phyloP scores from a whole-genome alignment of 2,329 filamentous ascomycete genomes.

The Fusarium acutatum region DNA sequence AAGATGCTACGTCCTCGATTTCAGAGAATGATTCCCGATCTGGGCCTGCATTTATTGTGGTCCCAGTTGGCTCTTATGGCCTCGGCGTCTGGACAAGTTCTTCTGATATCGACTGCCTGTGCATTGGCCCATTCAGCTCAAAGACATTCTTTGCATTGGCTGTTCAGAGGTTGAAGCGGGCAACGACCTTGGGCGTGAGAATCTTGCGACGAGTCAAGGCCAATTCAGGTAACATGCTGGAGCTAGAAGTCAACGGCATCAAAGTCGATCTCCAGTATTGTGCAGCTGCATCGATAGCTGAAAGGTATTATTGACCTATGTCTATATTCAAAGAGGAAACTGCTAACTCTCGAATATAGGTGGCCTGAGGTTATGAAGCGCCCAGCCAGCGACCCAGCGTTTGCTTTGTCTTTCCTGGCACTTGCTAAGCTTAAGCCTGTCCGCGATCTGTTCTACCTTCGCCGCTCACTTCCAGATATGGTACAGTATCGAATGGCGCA shows the following conservation, averaged over 20 bases:
- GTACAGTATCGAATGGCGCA: conserved; percentile 66
- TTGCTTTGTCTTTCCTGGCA: conserved; percentile 63
- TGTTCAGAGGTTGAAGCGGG: conserved; percentile 61
- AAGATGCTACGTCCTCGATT: conserved; percentile 42
- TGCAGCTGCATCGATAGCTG: conserved; percentile 62
- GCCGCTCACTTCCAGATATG: conserved; percentile 66
- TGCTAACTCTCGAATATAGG: conserved; percentile 26
- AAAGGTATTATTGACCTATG: conserved; percentile 49
- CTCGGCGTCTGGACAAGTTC: conserved; percentile 67
- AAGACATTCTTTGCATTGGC: conserved; percentile 69
- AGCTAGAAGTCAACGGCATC: conserved; percentile 66
- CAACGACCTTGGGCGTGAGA: conserved; percentile 52
- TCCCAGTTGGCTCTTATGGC: conserved; percentile 72
- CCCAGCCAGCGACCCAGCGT: conserved; percentile 61
- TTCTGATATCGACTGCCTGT: conserved; percentile 73
- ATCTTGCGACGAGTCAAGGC: conserved; percentile 67
- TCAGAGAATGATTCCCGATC: conserved; percentile 12
- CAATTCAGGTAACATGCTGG: conserved; percentile 69
- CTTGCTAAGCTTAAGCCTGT: conserved; percentile 71
- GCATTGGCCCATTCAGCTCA: conserved; percentile 68
- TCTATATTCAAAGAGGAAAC: not conserved
- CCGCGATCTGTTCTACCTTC: conserved; percentile 69
- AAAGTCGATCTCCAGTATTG: conserved; percentile 74
- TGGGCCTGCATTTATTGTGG: conserved; percentile 56
- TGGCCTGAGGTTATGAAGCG: conserved; percentile 59